Base-by-base conservation (phyloP, 306 rosid genomes). In the Cicer pinnatifidum region DNA sequence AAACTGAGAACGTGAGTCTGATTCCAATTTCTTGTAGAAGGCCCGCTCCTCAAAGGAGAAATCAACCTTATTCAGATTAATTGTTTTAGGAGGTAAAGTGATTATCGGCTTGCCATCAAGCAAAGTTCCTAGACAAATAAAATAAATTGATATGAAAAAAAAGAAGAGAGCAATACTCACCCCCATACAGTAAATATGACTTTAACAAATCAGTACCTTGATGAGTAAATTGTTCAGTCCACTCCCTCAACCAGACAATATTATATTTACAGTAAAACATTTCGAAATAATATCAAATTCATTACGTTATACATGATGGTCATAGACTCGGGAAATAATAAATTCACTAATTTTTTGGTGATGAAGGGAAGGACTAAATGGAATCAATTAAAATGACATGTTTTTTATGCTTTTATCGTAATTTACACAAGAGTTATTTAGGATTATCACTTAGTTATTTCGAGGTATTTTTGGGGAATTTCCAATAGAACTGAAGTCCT, bases 31-130 rank as follows among this genome's bases (percentile, higher is more conserved):
- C 58, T 80, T 85, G 87, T 94, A 94, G 88, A 94, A 94, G 67
- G 89, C 93, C 51, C 99, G 92, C 85, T 94, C 99, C 84, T 88
- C 97, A 50, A 51, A 10, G 19, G 99, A 85, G 87, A 94, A 94
- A 72, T 86, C 88, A 80, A 90, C 97, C 85, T 87, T 91, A 67
- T 68, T 72, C 86, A 94, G 79, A 67, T 66, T 39, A 63, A 89
- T 80, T 65, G 86, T 88, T 82, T 94, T 94, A 39, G 95, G 93
- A 13, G 99, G 99, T 85, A 94, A 86, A 50, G 80, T 81, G 73
- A 94, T 85, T 75, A 94, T 91, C 33, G 99, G 99, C 84, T 86
- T 78, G 75, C 99, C 99, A 85, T 90, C 91, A 45, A 94, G 82
- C 84, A 89, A 80, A 56, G 97, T 89, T 72, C 97, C 99, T 94